Percentiles rank a stretch among this genome's conserved stretches.
These are phyloP conservation scores for Scheffersomyces amazonensis DNA, from an alignment of 805 yeast genomes.

Conservation along the genomic window DNA sequence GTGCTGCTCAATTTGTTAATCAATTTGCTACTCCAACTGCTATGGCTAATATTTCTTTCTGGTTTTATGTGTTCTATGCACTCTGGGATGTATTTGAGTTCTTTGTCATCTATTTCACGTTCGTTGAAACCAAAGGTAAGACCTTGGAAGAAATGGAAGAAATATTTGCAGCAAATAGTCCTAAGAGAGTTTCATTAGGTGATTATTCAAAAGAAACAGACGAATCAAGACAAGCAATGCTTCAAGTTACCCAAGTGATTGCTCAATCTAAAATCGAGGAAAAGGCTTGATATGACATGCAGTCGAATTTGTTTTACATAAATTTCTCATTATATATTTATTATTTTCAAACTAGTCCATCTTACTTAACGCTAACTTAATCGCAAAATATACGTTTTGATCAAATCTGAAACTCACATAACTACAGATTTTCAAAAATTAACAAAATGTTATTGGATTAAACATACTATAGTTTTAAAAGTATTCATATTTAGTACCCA, in stretches of 20 bases:
- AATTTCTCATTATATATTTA: no score
- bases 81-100: conserved; percentile 23
- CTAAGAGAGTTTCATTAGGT: conserved; percentile 10
- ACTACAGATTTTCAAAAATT: no score
- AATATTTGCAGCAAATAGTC: conserved; percentile 11
- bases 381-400: no score
- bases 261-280: background rate
- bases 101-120: conserved; percentile 14
- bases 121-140: conserved; percentile 16
- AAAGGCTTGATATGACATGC: no score
- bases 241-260: background rate
- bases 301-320: no score
- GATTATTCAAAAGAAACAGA: conserved; percentile 5
- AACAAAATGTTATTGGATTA: no score
- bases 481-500: no score
- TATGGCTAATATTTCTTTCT: conserved; percentile 24
- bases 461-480: no score
- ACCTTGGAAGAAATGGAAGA: conserved; percentile 19
- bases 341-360: no score
- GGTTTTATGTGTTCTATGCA: conserved; percentile 26
- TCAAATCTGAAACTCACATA: no score
- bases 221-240: background rate
- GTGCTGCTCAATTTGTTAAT: conserved; percentile 24
- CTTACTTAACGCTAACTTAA: no score
- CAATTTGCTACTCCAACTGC: conserved; percentile 22